Evolutionary conservation across 805 yeast species (phyloP).

Genomic region (Suhomyces xylopsoci): DNA sequence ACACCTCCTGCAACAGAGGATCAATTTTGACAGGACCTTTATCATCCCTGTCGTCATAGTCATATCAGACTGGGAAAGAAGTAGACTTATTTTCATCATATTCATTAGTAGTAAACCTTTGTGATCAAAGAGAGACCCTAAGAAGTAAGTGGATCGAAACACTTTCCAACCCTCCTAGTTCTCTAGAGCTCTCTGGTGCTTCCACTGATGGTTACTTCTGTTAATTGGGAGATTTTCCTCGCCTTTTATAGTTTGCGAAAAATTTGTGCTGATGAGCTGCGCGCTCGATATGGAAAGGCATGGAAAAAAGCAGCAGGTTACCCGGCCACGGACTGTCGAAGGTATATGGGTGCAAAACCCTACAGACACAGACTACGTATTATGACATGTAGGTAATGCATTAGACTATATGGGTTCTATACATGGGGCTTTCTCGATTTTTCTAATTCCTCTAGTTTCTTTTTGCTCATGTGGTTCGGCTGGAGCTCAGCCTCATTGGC

Average conservation of each 20-base stretch:
- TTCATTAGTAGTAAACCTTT: constrained; percentile 16
- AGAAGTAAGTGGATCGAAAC: constrained; percentile 1
- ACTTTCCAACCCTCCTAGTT: background rate
- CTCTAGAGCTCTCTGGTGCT: background rate
- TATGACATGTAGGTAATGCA: background rate
- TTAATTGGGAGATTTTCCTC: background rate
- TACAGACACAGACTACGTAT: background rate
- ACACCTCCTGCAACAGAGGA: constrained; percentile 39
- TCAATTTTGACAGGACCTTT: constrained; percentile 40
- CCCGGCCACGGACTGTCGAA: constrained; percentile 1
- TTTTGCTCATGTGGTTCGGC: constrained; percentile 13
- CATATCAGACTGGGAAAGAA: constrained; percentile 93
- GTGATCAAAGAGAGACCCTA: background rate
- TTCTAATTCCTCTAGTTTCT: constrained; percentile 28
- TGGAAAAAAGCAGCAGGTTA: constrained; percentile 1
- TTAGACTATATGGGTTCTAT: background rate
- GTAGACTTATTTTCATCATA: constrained; percentile 55
- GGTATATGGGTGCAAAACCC: constrained; percentile 1
- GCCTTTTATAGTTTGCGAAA: constrained; percentile 4
- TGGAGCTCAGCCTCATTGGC: background rate
- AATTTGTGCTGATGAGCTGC: constrained; percentile 2
- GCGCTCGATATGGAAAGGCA: background rate
- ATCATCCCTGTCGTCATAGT: constrained; percentile 88
- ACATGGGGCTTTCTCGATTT: constrained; percentile 25
- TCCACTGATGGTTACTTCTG: background rate